phyloP scores from a whole-genome alignment of 2,329 filamentous ascomycete species.

The Rutstroemia sp. region DNA sequence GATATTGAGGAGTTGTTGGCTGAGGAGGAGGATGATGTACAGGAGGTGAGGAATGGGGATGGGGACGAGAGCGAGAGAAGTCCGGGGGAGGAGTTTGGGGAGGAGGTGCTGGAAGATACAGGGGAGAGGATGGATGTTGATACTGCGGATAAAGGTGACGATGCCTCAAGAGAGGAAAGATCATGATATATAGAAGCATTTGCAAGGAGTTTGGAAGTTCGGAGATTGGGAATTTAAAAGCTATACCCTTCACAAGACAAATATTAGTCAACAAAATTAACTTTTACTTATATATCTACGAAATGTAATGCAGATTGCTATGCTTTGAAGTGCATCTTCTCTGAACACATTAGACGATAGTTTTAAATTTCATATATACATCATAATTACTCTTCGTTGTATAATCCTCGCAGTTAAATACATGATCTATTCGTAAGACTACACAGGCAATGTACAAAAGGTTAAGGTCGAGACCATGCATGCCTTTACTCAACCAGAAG shows the following conservation, averaged over 20 bases:
- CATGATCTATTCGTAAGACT: constrained; percentile 26
- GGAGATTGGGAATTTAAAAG: too few relatives aligned
- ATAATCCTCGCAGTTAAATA: constrained; percentile 3
- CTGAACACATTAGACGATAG: too few relatives aligned
- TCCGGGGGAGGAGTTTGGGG: constrained; percentile 36
- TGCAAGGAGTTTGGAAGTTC: too few relatives aligned
- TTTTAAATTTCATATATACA: too few relatives aligned
- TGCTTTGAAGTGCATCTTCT: too few relatives aligned
- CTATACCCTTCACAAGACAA: too few relatives aligned
- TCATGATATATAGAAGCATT: not conserved
- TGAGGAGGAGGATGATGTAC: constrained; percentile 18
- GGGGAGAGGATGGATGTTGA: constrained; percentile 10
- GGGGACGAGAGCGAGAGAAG: constrained; percentile 13
- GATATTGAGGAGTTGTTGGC: constrained; percentile 67
- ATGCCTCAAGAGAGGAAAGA: not conserved
- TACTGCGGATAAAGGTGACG: not conserved
- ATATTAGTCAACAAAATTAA: too few relatives aligned
- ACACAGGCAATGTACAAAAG: constrained; percentile 26
- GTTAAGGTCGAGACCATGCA: constrained; percentile 8
- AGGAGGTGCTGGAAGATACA: constrained; percentile 25
- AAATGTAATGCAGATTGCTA: too few relatives aligned
- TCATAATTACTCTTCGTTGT: too few relatives aligned
- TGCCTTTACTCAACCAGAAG: constrained; percentile 11
- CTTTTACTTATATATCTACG: too few relatives aligned
- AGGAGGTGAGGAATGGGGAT: constrained; percentile 11